Base-by-base conservation (phyloP, 768 basidiomycete genomes). In the Sporobolomyces pararoseus region DNA sequence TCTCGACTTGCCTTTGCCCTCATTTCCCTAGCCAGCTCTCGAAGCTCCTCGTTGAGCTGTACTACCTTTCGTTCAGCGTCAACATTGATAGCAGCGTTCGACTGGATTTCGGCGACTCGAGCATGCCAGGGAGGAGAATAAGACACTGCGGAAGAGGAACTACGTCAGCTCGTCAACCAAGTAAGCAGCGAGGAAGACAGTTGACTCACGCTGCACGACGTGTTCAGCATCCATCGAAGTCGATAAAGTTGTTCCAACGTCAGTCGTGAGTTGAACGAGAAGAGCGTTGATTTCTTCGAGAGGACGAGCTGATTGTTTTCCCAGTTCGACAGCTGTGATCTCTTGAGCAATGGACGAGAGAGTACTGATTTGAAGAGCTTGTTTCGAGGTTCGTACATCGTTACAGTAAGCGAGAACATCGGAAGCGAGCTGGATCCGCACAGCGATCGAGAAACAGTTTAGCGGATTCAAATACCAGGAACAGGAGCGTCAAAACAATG, bases 21-120 rank as follows among this genome's bases (percentile, higher is more conserved):
- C 77, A 97, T 83, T 58, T 84, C 89, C 35, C 93, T 87, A 34
- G 88, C 84, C 47, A 98, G 86, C 12, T 88, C 88, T 76, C 91
- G 89, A 74, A 96, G 85, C 79, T 98, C 91, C 71, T 96, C 94
- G 71, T 87, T 89, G 29, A 96, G 84, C 70, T 90, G 88, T 3
- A 85, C 82, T 10, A 92, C 87, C 79, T 90, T 90, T 54, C 89
- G 86, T 77, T 97, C 95, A 1, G 94, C 93, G 77, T 96, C 95
- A 29, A 91, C 83, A 75, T 96, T 97, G 80, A 90, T 84, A 0
- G 91, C 89, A 2, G 88, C 85, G 55, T 83, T 86, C 0, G 89
- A 85, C 78, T 90, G 90, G 80, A 99, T 86, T 75, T 91, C 87
- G 17, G 86, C 85, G 13, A 95, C 84, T 27, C 95, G 85, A 0